phyloP scores from a whole-genome alignment of 1,284 basidiomycete species.

The Agroathelia rolfsii region DNA sequence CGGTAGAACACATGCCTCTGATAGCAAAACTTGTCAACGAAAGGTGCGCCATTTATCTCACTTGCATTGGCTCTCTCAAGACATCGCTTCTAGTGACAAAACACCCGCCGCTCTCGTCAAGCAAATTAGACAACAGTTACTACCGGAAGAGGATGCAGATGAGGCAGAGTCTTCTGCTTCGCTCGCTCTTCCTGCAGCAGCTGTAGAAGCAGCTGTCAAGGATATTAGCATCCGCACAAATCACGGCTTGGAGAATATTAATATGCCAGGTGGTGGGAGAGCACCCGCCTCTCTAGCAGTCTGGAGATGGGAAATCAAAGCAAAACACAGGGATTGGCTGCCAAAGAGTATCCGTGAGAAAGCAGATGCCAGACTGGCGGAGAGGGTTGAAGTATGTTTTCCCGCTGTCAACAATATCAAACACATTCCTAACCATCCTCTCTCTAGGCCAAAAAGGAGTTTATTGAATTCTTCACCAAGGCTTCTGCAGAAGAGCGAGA shows the following conservation, averaged over 20 bases:
- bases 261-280: constrained; percentile 36
- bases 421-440: constrained; percentile 9
- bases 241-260: constrained; percentile 63
- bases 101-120: constrained; percentile 47
- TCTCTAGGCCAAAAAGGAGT: constrained; percentile 48
- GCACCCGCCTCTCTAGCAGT: constrained; percentile 51
- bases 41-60: constrained; percentile 51
- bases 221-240: constrained; percentile 54
- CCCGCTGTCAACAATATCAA: constrained; percentile 4
- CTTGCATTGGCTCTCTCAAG: too few species aligned
- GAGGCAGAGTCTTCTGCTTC: constrained; percentile 24
- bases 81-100: constrained; percentile 47
- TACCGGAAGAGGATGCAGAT: constrained; percentile 48
- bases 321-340: constrained; percentile 48
- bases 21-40: constrained; percentile 76
- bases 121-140: constrained; percentile 52
- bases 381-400: constrained; percentile 53
- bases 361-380: constrained; percentile 48
- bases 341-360: constrained; percentile 63
- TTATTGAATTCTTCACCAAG: constrained; percentile 41
- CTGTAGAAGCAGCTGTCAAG: constrained; percentile 55
- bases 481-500: constrained; percentile 48
- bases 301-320: constrained; percentile 83
- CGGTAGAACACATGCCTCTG: constrained; percentile 59
- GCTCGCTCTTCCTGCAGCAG: constrained; percentile 32